Evolutionary conservation across 2,329 filamentous ascomycete species (phyloP).

Genomic region (Didymella lethalis): DNA sequence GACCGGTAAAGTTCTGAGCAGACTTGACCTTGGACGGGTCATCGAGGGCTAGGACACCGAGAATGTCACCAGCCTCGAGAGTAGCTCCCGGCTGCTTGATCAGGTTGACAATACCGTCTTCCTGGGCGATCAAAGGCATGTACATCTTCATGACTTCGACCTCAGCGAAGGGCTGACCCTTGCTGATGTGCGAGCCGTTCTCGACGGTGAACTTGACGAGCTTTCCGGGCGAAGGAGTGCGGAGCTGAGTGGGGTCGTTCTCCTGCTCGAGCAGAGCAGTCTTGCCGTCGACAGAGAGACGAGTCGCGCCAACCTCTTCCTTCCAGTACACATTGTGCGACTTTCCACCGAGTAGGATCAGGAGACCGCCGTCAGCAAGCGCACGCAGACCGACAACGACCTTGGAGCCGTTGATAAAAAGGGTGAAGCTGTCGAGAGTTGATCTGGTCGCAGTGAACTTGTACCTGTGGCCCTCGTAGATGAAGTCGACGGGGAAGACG

Average conservation of each 20-base stretch:
- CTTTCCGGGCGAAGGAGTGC: constrained; percentile 94
- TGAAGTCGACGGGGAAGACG: constrained; percentile 97
- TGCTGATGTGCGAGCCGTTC: constrained; percentile 90
- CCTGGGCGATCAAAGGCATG: constrained; percentile 95
- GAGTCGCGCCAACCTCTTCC: constrained; percentile 94
- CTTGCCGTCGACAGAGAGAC: constrained; percentile 96
- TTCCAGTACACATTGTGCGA: constrained; percentile 99
- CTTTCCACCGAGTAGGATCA: constrained; percentile 88
- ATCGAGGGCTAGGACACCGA: constrained; percentile 95
- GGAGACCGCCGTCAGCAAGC: constrained; percentile 89
- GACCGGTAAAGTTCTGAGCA: constrained; percentile 89
- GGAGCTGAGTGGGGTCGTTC: constrained; percentile 96
- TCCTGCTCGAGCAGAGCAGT: constrained; percentile 97
- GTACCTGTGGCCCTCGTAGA: constrained; percentile 95
- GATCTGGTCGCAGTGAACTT: constrained; percentile 98
- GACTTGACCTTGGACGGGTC: constrained; percentile 97
- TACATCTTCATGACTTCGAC: constrained; percentile 99
- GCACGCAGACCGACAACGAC: constrained; percentile 91
- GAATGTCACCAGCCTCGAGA: constrained; percentile 95
- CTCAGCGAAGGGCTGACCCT: constrained; percentile 92
- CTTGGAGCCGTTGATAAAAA: constrained; percentile 99
- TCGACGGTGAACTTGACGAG: constrained; percentile 97
- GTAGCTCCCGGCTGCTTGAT: constrained; percentile 99
- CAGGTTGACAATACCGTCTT: constrained; percentile 95
- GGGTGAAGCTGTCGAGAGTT: constrained; percentile 90